phyloP scores from a whole-genome alignment of 345 rosid genomes.

The Lepidium aucheri region DNA sequence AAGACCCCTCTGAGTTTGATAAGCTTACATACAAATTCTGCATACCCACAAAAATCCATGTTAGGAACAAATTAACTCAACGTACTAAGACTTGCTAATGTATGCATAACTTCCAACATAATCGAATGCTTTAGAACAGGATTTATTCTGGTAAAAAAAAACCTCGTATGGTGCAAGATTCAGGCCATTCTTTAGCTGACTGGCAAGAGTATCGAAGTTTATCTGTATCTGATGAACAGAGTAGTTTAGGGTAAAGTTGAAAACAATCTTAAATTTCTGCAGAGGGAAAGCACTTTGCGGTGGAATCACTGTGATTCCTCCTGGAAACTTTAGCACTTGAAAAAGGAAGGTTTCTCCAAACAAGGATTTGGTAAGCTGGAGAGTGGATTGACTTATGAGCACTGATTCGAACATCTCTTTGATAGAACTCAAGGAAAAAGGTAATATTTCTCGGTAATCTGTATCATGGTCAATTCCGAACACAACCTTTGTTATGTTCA shows the following conservation, averaged over 20 bases:
- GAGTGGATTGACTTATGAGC: conserved; percentile 43
- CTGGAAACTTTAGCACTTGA: conserved; percentile 66
- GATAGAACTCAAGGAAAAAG: conserved; percentile 49
- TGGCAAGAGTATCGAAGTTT: conserved; percentile 52
- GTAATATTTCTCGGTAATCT: conserved; percentile 41
- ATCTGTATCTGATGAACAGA: conserved; percentile 57
- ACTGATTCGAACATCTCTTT: conserved; percentile 49
- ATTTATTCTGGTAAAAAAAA: background rate
- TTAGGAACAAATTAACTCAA: background rate
- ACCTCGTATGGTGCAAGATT: conserved; percentile 76
- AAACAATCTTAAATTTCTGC: conserved; percentile 66
- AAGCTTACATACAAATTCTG: conserved; percentile 73
- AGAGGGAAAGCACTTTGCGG: conserved; percentile 65
- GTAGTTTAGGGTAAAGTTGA: conserved; percentile 78
- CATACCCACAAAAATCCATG: conserved; percentile 17
- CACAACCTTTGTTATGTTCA: conserved; percentile 60
- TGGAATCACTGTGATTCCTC: conserved; percentile 78
- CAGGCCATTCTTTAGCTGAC: conserved; percentile 67
- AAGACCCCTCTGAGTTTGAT: conserved; percentile 63
- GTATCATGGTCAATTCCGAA: conserved; percentile 69
- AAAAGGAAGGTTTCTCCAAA: conserved; percentile 61
- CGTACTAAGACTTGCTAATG: background rate
- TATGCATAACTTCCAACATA: background rate
- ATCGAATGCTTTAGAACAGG: background rate
- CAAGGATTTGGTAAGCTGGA: conserved; percentile 54